These are phyloP conservation scores for Wickerhamomyces bisporus DNA, from an alignment of 805 yeast species.

Conservation along the genomic window DNA sequence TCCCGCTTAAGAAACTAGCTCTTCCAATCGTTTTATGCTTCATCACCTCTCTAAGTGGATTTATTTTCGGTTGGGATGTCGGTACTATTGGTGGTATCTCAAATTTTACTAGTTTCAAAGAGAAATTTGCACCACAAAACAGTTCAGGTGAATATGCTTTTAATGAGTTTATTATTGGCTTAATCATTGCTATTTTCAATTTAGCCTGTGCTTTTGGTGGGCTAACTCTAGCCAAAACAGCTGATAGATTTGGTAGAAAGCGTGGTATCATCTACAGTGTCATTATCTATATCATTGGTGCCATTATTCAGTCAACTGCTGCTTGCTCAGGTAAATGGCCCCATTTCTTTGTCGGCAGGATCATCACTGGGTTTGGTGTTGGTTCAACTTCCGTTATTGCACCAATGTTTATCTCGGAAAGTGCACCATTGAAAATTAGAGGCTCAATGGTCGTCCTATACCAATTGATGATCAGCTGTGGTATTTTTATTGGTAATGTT, in stretches of 20 bases:
- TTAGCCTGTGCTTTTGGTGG: conserved; percentile 73
- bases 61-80: conserved; percentile 72
- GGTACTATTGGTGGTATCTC: conserved; percentile 74
- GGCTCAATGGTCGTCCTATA: conserved; percentile 69
- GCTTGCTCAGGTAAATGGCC: conserved; percentile 40
- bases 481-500: conserved; percentile 69
- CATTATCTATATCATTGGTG: conserved; percentile 56
- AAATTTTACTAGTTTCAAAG: conserved; percentile 51
- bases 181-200: conserved; percentile 54
- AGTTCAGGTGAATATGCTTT: conserved; percentile 35
- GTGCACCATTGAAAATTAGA: conserved; percentile 62
- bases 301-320: conserved; percentile 54
- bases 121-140: conserved; percentile 45
- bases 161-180: conserved; percentile 45
- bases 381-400: conserved; percentile 74
- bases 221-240: conserved; percentile 47
- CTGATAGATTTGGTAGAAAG: conserved; percentile 59
- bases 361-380: conserved; percentile 67
- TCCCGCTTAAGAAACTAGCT: not conserved
- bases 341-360: conserved; percentile 61
- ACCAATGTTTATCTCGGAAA: conserved; percentile 68
- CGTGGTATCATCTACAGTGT: conserved; percentile 47
- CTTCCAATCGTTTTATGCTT: conserved; percentile 15
- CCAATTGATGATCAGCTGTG: conserved; percentile 66
- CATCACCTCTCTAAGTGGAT: conserved; percentile 64